A percentile compares a stretch with the other conserved stretches of the same genome.
phyloP scores from a whole-genome alignment of 2,329 filamentous ascomycete genomes.

The Zymoseptoria tritici region DNA sequence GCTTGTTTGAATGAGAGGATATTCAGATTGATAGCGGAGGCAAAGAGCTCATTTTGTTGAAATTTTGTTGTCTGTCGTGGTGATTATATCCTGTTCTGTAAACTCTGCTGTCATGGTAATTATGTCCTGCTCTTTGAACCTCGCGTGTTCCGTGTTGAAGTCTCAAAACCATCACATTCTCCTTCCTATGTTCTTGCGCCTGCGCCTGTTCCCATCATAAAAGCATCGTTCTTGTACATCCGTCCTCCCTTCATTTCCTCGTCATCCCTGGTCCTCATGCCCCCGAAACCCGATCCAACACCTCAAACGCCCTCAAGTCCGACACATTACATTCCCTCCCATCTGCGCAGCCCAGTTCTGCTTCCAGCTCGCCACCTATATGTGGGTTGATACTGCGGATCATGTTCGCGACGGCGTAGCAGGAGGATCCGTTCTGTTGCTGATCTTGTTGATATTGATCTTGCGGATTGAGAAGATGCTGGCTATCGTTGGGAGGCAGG shows the following conservation, averaged over 20 bases:
- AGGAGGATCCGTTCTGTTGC: constrained; percentile 20
- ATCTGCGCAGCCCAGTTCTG: constrained; percentile 35
- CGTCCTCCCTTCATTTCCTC: too few species aligned
- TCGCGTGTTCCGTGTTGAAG: neutral
- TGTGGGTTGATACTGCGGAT: constrained; percentile 38
- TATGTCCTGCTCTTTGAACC: neutral
- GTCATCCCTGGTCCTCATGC: too few species aligned
- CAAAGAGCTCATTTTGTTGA: too few species aligned
- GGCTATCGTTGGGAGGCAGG: neutral
- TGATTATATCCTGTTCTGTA: too few species aligned
- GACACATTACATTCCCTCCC: constrained; percentile 38
- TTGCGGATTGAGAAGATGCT: neutral
- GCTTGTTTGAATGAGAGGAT: too few species aligned
- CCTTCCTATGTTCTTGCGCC: neutral
- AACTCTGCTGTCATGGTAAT: neutral
- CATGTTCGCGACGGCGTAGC: constrained; percentile 38
- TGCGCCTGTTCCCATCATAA: neutral
- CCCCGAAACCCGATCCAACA: constrained; percentile 35
- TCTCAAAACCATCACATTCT: neutral
- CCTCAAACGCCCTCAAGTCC: constrained; percentile 37
- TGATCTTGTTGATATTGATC: neutral
- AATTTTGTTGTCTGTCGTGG: too few species aligned
- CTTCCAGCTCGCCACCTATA: constrained; percentile 32
- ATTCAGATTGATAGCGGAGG: too few species aligned
- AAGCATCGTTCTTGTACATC: neutral